Evolutionary conservation across 108 stramenopile genomes (phyloP), one percentile per base, ranked within the genome.

Genomic region (Fistulifera pelliculosa): DNA sequence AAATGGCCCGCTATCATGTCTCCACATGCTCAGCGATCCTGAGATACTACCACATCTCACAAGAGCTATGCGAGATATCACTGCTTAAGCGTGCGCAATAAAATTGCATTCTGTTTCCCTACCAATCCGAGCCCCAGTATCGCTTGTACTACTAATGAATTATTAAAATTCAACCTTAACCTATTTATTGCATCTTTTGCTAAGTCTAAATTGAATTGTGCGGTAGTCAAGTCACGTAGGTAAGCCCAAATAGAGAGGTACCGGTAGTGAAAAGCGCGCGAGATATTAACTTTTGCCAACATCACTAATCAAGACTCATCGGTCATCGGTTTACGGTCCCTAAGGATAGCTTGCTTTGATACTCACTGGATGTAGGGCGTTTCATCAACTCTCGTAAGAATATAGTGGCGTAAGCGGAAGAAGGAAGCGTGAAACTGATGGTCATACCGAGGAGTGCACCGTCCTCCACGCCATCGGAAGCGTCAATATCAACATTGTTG

Each of bases 371-470:
- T 15, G 90, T 92, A 16, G 90, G 86, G 14, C 66, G 62, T 45
- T 87, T 90, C 60, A 77, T 92, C 13, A 95, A 54, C 54, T 95
- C 94, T 51, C 94, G 54, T 14, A 95, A 56, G 0, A 83, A 81
- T 60, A 93, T 87, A 15, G 94, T 95, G 2, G 94, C 94, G 69
- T 95, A 95, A 10, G 83, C 55, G 8, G 89, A 86, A n/a, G 87
- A 79, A 25, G 87, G 87, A 12, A 95, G 65, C 10, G 83, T 80
- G 53, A 95, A 93, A n/a, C 83, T 80, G 43, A 93, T 75, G 21
- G 73, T 43, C 84, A 95, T 76, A 1, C 77, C 88, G 68, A 93
- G 51, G 18, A 85, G 39, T 39, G 62, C 70, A 21, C 38, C 41
- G 6, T 49, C 54, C 19, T 27, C 31, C 16, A 57, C 28, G 42